phyloP scores from a whole-genome alignment of 345 rosid genomes.

The Syzygium oleosum region DNA sequence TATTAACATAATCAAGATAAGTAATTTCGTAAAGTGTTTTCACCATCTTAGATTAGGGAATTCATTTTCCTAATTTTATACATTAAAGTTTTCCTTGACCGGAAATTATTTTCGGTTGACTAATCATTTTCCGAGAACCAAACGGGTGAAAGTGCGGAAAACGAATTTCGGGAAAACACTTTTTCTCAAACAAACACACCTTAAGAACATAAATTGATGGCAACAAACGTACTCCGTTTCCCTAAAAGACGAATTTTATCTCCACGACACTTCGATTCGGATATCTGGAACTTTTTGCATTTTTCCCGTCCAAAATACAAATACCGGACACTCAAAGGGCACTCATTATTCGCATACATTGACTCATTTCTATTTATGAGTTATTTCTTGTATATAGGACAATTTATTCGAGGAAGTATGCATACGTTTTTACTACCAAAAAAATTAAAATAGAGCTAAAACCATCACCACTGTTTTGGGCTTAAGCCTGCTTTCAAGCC shows the following conservation, averaged over 20 bases:
- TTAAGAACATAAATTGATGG: background rate
- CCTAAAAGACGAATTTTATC: background rate
- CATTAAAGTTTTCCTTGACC: too few species aligned
- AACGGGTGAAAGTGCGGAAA: too few species aligned
- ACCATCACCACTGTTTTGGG: background rate
- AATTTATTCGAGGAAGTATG: background rate
- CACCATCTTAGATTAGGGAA: too few species aligned
- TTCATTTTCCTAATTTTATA: too few species aligned
- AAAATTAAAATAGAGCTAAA: background rate
- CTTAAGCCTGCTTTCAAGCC: background rate
- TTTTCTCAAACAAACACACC: too few species aligned
- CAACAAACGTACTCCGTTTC: background rate
- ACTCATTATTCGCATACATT: background rate
- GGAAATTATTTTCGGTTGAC: too few species aligned
- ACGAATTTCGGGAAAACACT: too few species aligned
- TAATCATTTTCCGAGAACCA: too few species aligned
- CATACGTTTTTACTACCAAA: background rate
- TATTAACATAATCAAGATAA: too few species aligned
- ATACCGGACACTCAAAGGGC: background rate
- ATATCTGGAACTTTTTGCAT: background rate
- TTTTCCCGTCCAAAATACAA: background rate
- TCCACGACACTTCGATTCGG: background rate
- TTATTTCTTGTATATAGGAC: background rate
- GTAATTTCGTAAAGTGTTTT: too few species aligned
- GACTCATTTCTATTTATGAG: background rate